These are phyloP conservation scores for Ampelomyces quisqualis DNA, from an alignment of 2,329 filamentous ascomycete genomes.

Conservation along the genomic window DNA sequence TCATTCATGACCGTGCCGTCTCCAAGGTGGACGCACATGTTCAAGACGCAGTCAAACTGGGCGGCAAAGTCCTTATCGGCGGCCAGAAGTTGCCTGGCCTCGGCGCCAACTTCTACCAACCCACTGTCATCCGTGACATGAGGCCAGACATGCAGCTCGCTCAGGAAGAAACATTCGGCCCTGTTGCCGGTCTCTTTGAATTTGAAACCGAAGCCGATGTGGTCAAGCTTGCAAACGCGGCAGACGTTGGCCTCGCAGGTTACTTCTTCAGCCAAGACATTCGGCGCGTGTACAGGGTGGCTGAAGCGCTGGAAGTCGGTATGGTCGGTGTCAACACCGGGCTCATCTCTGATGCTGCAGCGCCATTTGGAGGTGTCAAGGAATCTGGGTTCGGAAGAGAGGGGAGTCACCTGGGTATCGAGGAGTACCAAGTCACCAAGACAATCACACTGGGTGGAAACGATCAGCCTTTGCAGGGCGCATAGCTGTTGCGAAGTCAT, in stretches of 20 bases:
- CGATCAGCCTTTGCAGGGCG: conserved; percentile 57
- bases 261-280: conserved; percentile 81
- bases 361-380: conserved; percentile 53
- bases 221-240: conserved; percentile 74
- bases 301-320: conserved; percentile 72
- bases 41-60: conserved; percentile 37
- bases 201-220: conserved; percentile 91
- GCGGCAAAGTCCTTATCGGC: conserved; percentile 39
- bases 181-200: conserved; percentile 83
- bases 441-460: conserved; percentile 61
- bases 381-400: conserved; percentile 55
- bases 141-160: conserved; percentile 81
- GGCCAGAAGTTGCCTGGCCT: conserved; percentile 73
- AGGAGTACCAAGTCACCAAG: conserved; percentile 52
- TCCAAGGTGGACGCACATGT: conserved; percentile 43
- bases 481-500: too few species aligned
- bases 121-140: conserved; percentile 87
- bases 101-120: conserved; percentile 83
- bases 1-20: conserved; percentile 78
- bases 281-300: conserved; percentile 60
- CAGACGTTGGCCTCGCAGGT: conserved; percentile 85
- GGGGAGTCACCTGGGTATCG: conserved; percentile 53
- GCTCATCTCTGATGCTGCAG: conserved; percentile 51
- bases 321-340: conserved; percentile 71
- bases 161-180: conserved; percentile 91